Evolutionary conservation across 2,329 filamentous ascomycete genomes (phyloP), one percentile per base, ranked within the genome.

Genomic region (Didymella arachidicola): DNA sequence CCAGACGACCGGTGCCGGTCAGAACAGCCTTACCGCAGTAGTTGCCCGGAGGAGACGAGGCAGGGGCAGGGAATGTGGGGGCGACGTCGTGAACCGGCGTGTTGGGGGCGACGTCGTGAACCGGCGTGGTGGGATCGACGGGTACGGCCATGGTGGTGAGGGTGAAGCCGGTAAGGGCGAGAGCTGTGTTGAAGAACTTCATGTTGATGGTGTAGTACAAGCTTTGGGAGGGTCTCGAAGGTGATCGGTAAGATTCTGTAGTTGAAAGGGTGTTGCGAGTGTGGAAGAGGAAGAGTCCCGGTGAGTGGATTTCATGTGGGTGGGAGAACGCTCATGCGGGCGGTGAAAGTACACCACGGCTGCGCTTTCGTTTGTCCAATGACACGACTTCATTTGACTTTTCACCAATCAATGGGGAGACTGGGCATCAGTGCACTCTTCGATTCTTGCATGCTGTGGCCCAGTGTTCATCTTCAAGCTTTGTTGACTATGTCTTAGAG

Each of bases 21-120:
- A 49, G 38, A 14, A 30, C n/a, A 22, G 45, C 44, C 29, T 36
- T 55, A 16, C 45, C 53, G 39, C 45, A 49, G 25, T 49, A 38
- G 53, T 38, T 29, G 4, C 53, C 53, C 7, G 30, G 43, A 2
- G 39, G 22, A 2, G 26, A 36, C 12, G 16, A 12, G 16, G 7
- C n/a, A 14, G 41, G 41, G 5, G 22, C 25, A 8, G 26, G 22
- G 25, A 27, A 43, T 5, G 41, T 27, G 4, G 25, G 14, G 5
- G 41, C 41, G 22, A 26, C 18, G 41, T 43, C 41, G 25, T 27
- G 22, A 25, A 16, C 32, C 10, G 6, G 8, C 29, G 10, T 18
- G 11, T 6, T 22, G 12, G 10, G 2, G 18, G 6, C 10, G 11
- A 29, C 19, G 45, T n/a, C n/a, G n/a, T 27, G 25, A 25, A 14